These are phyloP conservation scores for Schizophyllum commune DNA, from an alignment of 1,284 basidiomycete genomes.

Conservation along the genomic window DNA sequence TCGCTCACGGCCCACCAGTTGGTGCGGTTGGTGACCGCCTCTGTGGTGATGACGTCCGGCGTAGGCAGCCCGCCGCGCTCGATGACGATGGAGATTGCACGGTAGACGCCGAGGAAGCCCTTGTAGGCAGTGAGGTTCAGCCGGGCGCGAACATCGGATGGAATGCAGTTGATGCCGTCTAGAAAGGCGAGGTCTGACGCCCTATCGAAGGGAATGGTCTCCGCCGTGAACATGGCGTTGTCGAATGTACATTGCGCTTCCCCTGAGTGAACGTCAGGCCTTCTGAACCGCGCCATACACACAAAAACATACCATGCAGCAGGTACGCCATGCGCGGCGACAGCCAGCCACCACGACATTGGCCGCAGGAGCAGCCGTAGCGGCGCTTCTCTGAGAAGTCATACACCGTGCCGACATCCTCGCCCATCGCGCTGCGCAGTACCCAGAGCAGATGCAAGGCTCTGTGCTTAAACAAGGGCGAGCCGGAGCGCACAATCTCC, in stretches of 20 bases:
- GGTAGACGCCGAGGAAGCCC: neutral
- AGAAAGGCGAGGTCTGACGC: neutral
- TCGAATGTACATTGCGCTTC: slow-evolving; percentile 6
- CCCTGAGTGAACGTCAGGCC: neutral
- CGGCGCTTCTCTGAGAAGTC: slow-evolving; percentile 4
- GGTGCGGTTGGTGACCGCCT: neutral
- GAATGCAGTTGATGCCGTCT: neutral
- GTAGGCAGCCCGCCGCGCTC: slow-evolving; percentile 4
- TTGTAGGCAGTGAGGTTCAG: neutral
- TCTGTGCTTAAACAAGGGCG: neutral
- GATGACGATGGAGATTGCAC: neutral
- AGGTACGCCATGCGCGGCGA: slow-evolving; percentile 2
- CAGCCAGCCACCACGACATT: slow-evolving; percentile 6
- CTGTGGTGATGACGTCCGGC: neutral
- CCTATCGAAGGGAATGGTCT: neutral
- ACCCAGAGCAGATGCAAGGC: neutral
- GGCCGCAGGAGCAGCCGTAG: slow-evolving; percentile 7
- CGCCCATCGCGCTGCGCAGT: too few relatives aligned
- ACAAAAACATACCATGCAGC: neutral
- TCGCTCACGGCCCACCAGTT: neutral
- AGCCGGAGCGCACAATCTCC: neutral
- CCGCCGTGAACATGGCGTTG: neutral
- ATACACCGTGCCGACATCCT: neutral
- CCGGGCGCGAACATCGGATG: neutral
- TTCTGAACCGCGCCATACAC: neutral